Conservation (phyloP, 2,329 filamentous ascomycete species). For the Diaporthe capsici region DNA sequence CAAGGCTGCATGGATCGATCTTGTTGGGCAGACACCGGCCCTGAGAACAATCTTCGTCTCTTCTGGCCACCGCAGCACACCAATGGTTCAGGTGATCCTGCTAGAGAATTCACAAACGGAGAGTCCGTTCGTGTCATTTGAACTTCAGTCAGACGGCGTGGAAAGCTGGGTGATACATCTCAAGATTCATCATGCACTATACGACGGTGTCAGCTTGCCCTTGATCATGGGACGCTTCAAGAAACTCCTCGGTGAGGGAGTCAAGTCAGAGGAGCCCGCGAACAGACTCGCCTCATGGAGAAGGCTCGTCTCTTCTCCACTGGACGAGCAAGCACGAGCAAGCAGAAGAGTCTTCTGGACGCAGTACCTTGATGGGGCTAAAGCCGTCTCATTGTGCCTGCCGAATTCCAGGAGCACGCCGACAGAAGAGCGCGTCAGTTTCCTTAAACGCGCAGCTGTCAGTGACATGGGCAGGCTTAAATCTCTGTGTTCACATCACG, state of each 20-base stretch:
- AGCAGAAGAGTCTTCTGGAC: slow-evolving; percentile 58
- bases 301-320: slow-evolving; percentile 42
- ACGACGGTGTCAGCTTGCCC: slow-evolving; percentile 86
- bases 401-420: background rate
- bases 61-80: slow-evolving; percentile 59
- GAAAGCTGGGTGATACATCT: slow-evolving; percentile 60
- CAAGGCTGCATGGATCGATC: slow-evolving; percentile 70
- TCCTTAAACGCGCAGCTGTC: slow-evolving; percentile 65
- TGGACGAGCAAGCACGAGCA: slow-evolving; percentile 32
- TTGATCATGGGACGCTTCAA: slow-evolving; percentile 66
- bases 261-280: too few relatives aligned
- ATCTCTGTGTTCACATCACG: slow-evolving; percentile 56
- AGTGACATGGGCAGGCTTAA: slow-evolving; percentile 57
- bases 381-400: slow-evolving; percentile 41
- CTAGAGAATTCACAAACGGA: background rate
- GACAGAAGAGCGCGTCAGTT: slow-evolving; percentile 21
- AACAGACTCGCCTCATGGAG: slow-evolving; percentile 46
- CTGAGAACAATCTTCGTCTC: slow-evolving; percentile 78
- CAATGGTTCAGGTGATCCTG: slow-evolving; percentile 76
- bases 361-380: slow-evolving; percentile 52
- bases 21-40: slow-evolving; percentile 71
- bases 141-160: slow-evolving; percentile 38
- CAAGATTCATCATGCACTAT: slow-evolving; percentile 86
- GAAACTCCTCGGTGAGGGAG: slow-evolving; percentile 42
- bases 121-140: slow-evolving; percentile 46